Percentiles rank a stretch among this genome's conserved stretches.
phyloP scores from a whole-genome alignment of 2,329 filamentous ascomycete species.

The Ophiostoma ulmi region DNA sequence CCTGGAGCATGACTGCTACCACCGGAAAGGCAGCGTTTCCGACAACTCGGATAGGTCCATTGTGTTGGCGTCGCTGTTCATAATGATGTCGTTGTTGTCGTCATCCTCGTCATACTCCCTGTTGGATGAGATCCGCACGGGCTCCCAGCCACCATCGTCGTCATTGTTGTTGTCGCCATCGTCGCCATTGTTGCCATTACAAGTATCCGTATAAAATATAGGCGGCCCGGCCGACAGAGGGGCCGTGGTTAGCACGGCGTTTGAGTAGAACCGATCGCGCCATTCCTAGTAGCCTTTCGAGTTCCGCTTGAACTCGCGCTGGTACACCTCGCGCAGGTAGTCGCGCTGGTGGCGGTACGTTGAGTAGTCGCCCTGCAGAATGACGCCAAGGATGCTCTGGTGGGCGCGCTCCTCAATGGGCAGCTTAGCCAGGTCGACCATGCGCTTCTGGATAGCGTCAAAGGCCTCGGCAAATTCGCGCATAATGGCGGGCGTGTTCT shows the following conservation, averaged over 20 bases:
- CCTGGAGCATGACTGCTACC: not conserved
- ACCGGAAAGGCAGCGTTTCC: not conserved
- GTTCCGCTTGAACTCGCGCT: constrained; percentile 34
- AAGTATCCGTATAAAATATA: not conserved
- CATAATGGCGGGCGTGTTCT: constrained; percentile 62
- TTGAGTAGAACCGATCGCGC: not conserved
- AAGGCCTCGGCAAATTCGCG: constrained; percentile 64
- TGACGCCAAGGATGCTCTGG: constrained; percentile 61
- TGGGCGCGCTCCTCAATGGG: constrained; percentile 30
- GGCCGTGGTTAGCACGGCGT: not conserved
- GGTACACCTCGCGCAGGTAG: constrained; percentile 53
- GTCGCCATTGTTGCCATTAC: not conserved
- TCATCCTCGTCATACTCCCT: not conserved
- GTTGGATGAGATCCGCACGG: not conserved
- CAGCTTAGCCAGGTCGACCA: constrained; percentile 46
- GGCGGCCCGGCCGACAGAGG: not conserved
- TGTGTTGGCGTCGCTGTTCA: not conserved
- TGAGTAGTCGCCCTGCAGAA: constrained; percentile 74
- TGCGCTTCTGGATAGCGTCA: constrained; percentile 50
- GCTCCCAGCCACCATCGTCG: not conserved
- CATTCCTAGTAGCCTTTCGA: constrained; percentile 15
- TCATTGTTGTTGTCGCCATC: not conserved
- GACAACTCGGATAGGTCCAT: not conserved
- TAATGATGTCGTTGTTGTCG: not conserved
- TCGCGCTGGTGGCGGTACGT: constrained; percentile 65